Conservation (phyloP, 73 alveolate species). For the Stentor roeselii region DNA sequence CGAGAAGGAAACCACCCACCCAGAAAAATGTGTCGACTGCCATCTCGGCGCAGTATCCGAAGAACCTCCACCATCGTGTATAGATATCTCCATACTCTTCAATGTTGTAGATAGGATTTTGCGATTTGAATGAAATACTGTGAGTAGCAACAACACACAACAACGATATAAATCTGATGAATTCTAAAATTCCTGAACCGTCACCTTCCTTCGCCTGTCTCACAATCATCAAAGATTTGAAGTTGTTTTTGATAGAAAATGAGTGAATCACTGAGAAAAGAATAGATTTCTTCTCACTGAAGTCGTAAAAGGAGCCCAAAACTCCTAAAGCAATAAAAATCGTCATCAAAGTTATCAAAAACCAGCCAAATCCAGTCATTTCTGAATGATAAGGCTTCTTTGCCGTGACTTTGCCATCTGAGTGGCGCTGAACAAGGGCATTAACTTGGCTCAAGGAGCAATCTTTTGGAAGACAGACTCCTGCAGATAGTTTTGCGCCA, state of each 20-base stretch:
- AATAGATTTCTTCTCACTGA: not conserved
- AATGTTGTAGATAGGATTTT: not conserved
- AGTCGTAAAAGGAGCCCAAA: not conserved
- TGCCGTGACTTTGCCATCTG: not conserved
- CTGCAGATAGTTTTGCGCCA: not conserved
- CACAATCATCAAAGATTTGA: not conserved
- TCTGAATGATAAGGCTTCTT: not conserved
- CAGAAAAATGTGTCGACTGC: constrained; percentile 48
- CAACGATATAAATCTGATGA: not conserved
- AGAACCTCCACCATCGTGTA: not conserved
- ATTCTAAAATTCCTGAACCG: not conserved
- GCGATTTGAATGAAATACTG: not conserved
- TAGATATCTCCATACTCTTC: not conserved
- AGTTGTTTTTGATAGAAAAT: not conserved
- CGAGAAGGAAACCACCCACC: constrained; percentile 44
- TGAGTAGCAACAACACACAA: not conserved
- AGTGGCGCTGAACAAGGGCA: not conserved
- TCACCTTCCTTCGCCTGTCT: not conserved
- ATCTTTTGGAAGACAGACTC: not conserved
- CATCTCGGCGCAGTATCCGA: constrained; percentile 20
- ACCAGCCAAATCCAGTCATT: too few species aligned
- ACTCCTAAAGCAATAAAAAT: not conserved
- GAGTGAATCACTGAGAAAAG: too few species aligned
- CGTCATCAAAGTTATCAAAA: not conserved
- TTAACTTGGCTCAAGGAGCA: not conserved